Evolutionary conservation across 345 rosid genomes (phyloP), one percentile per base, ranked within the genome.

Genomic region (Citrus australasica): DNA sequence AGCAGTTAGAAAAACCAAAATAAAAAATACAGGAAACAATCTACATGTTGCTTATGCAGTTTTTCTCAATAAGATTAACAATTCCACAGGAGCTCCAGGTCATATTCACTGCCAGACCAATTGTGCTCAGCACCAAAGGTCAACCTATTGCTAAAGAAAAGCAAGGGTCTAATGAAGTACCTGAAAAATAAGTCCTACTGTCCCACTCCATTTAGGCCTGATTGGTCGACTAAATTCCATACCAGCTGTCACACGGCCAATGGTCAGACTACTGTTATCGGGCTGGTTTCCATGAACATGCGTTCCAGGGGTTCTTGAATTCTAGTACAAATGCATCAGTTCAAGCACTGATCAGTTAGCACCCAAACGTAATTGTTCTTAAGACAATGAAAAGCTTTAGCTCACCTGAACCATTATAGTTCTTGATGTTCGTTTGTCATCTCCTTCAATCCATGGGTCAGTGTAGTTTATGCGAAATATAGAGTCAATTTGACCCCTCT

Each of bases 371-470:
- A 65, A 8, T 71, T 77, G 33, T 67, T 14, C 9, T 14, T 24
- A 2, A 17, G 3, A 60, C 22, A 67, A 6, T 4, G 22, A 53
- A 16, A 53, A 53, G 19, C 6, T 19, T 53, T 27, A 28, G 9
- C 63, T 40, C 85, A 96, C 99, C 97, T 94, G 99, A 82, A 94
- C 87, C 94, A 87, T 91, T 80, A 92, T 89, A 60, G 98, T 90
- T 80, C 97, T 90, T 69, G 98, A 92, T 74, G 97, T 94, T 79
- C 92, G 88, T 80, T 94, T 96, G 85, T 96, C 98, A 74, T 94
- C 97, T 67, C 98, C 98, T 87, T 92, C 93, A 85, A 96, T 96
- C 99, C 99, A 96, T 53, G 99, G 99, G 85, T 94, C 99, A 22
- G 94, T 94, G 87, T 94, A 96, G 84, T 96, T 96, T 78, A 91